Evolutionary conservation across 495 filamentous ascomycete genomes (phyloP).

Genomic region (Penicillium turbatum): DNA sequence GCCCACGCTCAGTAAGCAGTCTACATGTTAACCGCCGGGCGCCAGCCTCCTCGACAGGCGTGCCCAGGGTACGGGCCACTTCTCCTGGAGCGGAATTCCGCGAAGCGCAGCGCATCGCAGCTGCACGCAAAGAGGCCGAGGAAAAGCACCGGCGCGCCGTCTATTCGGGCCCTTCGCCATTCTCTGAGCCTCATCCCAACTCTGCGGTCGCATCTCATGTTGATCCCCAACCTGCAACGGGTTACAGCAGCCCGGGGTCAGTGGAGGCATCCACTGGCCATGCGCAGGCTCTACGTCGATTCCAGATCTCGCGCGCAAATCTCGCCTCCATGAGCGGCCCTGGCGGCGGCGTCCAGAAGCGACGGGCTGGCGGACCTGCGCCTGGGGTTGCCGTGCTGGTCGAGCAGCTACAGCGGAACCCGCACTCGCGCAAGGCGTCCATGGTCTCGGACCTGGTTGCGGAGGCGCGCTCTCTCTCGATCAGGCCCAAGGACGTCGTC

Average conservation of each 20-base stretch:
- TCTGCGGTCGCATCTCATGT: background rate
- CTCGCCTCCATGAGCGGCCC: constrained; percentile 20
- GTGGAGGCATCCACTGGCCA: constrained; percentile 15
- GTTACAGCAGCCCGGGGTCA: background rate
- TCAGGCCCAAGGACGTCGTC: background rate
- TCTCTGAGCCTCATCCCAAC: background rate
- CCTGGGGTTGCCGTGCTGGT: constrained; percentile 40
- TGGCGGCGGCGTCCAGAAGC: constrained; percentile 40
- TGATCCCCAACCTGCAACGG: background rate
- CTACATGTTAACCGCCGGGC: constrained; percentile 21
- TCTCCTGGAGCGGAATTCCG: constrained; percentile 45
- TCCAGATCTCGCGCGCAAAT: constrained; percentile 40
- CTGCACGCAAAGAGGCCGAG: constrained; percentile 28
- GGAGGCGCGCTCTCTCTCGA: constrained; percentile 12
- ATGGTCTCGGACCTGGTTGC: constrained; percentile 34
- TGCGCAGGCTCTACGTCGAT: constrained; percentile 33
- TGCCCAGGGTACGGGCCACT: constrained; percentile 41
- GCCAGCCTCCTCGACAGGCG: constrained; percentile 18
- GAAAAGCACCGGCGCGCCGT: constrained; percentile 30
- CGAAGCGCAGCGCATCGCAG: constrained; percentile 33
- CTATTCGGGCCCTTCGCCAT: constrained; percentile 16
- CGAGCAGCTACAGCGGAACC: constrained; percentile 37
- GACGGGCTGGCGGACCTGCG: constrained; percentile 22
- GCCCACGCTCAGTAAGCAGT: constrained; percentile 43
- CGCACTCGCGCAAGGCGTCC: constrained; percentile 40